These are phyloP conservation scores for Atractiella rhizophila DNA, from an alignment of 768 basidiomycete species.

Conservation along the genomic window DNA sequence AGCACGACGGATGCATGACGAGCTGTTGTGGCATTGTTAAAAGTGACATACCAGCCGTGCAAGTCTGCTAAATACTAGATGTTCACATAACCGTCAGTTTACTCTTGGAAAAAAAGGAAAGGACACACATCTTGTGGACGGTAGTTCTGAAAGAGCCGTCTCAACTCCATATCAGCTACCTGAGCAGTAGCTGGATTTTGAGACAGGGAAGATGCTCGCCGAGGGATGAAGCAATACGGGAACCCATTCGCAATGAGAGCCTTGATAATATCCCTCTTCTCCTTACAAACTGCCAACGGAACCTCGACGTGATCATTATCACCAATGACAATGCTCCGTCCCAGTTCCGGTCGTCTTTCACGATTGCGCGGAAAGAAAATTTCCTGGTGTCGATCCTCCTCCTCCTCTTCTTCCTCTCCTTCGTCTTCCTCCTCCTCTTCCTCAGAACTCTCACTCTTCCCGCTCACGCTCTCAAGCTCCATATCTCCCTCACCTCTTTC, in stretches of 20 bases:
- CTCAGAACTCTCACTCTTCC: slow-evolving; percentile 1
- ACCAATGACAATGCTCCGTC: not conserved
- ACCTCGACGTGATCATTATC: not conserved
- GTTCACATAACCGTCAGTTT: no score
- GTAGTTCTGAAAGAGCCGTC: slow-evolving; percentile 6
- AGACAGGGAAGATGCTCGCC: no score
- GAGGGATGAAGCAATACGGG: slow-evolving; percentile 5
- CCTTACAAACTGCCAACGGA: slow-evolving; percentile 7
- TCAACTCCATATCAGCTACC: slow-evolving; percentile 1
- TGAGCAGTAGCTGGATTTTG: not conserved
- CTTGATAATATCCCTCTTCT: slow-evolving; percentile 6
- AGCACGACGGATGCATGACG: slow-evolving; percentile 44
- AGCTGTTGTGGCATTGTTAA: slow-evolving; percentile 36
- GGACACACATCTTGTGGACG: slow-evolving; percentile 1
- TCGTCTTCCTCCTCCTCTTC: slow-evolving; percentile 12
- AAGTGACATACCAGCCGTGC: slow-evolving; percentile 55
- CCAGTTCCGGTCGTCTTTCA: not conserved
- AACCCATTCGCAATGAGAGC: slow-evolving; percentile 9
- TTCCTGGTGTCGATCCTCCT: not conserved
- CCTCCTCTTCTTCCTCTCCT: slow-evolving; percentile 9
- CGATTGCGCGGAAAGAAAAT: not conserved
- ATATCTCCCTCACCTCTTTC: slow-evolving; percentile 9
- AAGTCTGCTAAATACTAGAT: slow-evolving; percentile 11
- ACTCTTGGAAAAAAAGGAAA: not conserved
- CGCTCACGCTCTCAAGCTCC: slow-evolving; percentile 6